Conservation (phyloP, 768 basidiomycete species). For the Termitomyces sp. region DNA sequence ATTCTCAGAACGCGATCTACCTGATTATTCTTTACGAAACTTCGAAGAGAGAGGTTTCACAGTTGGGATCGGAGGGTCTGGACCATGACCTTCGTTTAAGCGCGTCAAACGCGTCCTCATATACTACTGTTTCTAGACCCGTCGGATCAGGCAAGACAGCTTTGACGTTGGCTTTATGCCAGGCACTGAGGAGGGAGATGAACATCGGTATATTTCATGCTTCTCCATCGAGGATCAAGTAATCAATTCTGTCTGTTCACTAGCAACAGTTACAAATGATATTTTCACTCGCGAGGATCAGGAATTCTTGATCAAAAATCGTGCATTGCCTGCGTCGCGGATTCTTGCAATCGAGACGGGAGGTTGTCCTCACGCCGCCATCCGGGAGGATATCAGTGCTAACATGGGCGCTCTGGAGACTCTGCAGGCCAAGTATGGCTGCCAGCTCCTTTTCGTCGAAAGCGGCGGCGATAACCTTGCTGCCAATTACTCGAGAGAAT, state of each 20-base stretch:
- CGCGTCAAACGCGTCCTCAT: neutral
- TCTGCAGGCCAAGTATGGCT: slow-evolving; percentile 84
- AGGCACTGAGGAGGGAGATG: slow-evolving; percentile 69
- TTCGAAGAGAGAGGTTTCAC: slow-evolving; percentile 95
- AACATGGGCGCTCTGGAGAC: slow-evolving; percentile 96
- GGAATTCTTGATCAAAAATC: slow-evolving; percentile 92
- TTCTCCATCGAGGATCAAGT: neutral
- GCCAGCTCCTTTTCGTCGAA: slow-evolving; percentile 91
- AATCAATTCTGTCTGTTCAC: neutral
- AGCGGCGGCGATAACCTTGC: slow-evolving; percentile 97
- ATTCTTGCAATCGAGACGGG: slow-evolving; percentile 98
- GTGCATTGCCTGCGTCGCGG: slow-evolving; percentile 76
- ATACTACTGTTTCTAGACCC: slow-evolving; percentile 49
- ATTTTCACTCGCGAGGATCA: slow-evolving; percentile 98
- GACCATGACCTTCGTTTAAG: neutral
- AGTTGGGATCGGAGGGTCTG: slow-evolving; percentile 95
- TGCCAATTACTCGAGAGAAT: slow-evolving; percentile 92
- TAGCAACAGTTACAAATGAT: slow-evolving; percentile 97
- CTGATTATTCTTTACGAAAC: slow-evolving; percentile 78
- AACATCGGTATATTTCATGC: slow-evolving; percentile 71
- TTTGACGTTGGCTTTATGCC: slow-evolving; percentile 84
- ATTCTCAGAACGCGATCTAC: slow-evolving; percentile 87
- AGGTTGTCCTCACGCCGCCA: slow-evolving; percentile 97
- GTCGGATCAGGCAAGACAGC: slow-evolving; percentile 99
- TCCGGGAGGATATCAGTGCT: slow-evolving; percentile 95